Conservation (phyloP, 331 rosid genomes). For the Phaseolus coccineus region DNA sequence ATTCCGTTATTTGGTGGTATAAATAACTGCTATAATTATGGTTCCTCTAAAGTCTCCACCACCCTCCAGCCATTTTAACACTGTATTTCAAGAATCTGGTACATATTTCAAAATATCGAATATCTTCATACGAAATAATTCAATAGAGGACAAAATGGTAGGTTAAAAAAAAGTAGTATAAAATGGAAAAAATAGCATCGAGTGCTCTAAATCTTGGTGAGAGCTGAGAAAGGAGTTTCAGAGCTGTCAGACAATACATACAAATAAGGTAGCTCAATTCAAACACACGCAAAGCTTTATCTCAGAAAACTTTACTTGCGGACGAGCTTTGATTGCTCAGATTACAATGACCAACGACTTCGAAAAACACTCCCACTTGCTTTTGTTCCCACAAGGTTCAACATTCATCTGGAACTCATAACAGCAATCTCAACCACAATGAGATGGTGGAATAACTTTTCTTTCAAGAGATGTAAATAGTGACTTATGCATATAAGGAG, state of each 20-base stretch:
- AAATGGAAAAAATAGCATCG: background rate
- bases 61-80: no score
- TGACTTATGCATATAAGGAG: background rate
- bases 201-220: background rate
- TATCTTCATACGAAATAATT: no score
- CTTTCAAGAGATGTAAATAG: background rate
- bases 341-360: background rate
- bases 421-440: background rate
- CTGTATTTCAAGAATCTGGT: no score
- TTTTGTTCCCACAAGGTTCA: background rate
- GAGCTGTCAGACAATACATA: background rate
- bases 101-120: no score
- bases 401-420: background rate
- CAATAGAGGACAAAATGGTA: background rate
- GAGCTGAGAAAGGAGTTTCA: background rate
- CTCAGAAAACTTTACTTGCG: background rate
- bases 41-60: no score
- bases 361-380: background rate
- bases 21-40: no score
- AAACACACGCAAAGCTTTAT: background rate
- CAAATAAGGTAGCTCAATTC: no score
- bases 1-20: no score
- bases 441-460: background rate
- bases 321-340: background rate
- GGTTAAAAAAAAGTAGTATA: background rate